phyloP scores from a whole-genome alignment of 2,329 filamentous ascomycete species.

The Colletotrichum sp. region DNA sequence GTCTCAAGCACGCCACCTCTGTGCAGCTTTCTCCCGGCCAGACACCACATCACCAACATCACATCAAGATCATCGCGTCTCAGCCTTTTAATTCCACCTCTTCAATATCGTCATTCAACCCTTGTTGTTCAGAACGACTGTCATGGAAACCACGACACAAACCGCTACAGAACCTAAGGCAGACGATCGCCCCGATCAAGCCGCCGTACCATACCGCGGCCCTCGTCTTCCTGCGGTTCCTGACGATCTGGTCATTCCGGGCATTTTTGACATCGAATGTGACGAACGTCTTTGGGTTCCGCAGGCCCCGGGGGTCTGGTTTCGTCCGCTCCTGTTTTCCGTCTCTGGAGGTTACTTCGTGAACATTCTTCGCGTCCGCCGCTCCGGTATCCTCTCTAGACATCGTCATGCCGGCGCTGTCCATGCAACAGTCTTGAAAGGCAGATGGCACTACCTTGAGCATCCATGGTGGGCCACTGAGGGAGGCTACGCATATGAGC shows the following conservation, averaged over 20 bases:
- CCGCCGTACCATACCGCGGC: not conserved
- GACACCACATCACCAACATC: not conserved
- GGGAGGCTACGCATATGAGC: conserved; percentile 37
- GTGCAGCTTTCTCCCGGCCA: not conserved
- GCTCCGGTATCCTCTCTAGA: conserved; percentile 30
- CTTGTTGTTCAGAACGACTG: not conserved
- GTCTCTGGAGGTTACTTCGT: conserved; percentile 25
- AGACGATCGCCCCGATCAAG: not conserved
- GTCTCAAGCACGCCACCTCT: not conserved
- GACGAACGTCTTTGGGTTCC: conserved; percentile 36
- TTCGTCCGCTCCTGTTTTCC: conserved; percentile 32
- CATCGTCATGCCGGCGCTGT: conserved; percentile 37
- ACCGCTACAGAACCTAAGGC: not conserved
- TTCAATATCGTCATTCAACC: not conserved
- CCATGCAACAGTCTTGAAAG: conserved; percentile 33
- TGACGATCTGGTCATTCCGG: conserved; percentile 28
- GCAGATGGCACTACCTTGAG: conserved; percentile 40
- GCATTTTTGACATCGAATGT: conserved; percentile 28
- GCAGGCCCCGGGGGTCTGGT: conserved; percentile 33
- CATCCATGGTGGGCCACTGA: conserved; percentile 39
- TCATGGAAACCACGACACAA: not conserved
- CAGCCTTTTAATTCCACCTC: not conserved
- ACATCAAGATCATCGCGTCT: not conserved
- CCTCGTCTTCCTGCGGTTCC: conserved; percentile 21
- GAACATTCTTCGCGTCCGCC: not conserved